Evolutionary conservation across 768 basidiomycete species (phyloP).

Genomic region (Lactarius evosmus): DNA sequence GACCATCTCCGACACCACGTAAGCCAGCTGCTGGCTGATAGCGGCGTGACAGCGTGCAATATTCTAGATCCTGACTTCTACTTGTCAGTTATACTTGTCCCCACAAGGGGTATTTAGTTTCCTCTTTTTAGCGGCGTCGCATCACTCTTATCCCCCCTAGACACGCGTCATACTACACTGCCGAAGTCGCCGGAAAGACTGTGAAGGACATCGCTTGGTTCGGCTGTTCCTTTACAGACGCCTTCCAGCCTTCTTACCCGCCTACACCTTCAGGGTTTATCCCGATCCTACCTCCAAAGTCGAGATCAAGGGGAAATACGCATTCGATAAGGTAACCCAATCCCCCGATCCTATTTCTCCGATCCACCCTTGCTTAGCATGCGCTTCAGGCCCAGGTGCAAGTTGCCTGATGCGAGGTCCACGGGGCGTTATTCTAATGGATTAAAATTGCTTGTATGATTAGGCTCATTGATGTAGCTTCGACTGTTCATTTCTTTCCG

Average conservation of each 20-base stretch:
- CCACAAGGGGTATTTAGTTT: slow-evolving; percentile 9
- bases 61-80: slow-evolving; percentile 2
- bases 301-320: slow-evolving; percentile 62
- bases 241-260: not conserved
- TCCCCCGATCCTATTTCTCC: not conserved
- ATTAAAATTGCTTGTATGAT: not conserved
- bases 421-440: not conserved
- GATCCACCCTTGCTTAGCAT: not conserved
- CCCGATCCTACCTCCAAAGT: slow-evolving; percentile 55
- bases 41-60: slow-evolving; percentile 2
- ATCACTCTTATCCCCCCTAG: slow-evolving; percentile 35
- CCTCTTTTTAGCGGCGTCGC: not conserved
- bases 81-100: slow-evolving; percentile 16
- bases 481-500: not conserved
- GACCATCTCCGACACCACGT: slow-evolving; percentile 53
- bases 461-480: not conserved
- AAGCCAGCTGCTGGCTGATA: slow-evolving; percentile 16
- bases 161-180: slow-evolving; percentile 64
- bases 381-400: slow-evolving; percentile 2
- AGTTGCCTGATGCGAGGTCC: not conserved
- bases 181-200: slow-evolving; percentile 44
- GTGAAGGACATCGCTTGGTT: slow-evolving; percentile 68
- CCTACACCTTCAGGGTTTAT: slow-evolving; percentile 55
- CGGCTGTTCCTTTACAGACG: slow-evolving; percentile 26
- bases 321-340: slow-evolving; percentile 68